These are phyloP conservation scores for Colletotrichum endophyticum DNA, from an alignment of 2,329 filamentous ascomycete species.

Conservation along the genomic window DNA sequence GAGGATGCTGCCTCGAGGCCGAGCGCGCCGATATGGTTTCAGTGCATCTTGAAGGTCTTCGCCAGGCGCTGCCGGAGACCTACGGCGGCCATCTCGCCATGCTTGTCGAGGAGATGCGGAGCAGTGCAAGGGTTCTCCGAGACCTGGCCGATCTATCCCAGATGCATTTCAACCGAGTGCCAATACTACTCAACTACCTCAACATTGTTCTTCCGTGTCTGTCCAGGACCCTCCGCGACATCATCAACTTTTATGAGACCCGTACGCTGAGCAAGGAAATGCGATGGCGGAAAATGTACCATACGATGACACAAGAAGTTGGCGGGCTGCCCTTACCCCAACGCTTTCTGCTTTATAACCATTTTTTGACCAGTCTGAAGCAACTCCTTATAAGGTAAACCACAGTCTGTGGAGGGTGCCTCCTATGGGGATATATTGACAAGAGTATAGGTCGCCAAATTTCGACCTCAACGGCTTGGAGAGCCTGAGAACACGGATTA, in stretches of 20 bases:
- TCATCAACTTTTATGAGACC: slow-evolving; percentile 56
- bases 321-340: slow-evolving; percentile 55
- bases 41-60: slow-evolving; percentile 53
- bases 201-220: slow-evolving; percentile 62
- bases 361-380: slow-evolving; percentile 54
- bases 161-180: slow-evolving; percentile 53
- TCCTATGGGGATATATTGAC: neutral
- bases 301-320: slow-evolving; percentile 58
- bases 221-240: slow-evolving; percentile 56
- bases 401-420: neutral
- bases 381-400: slow-evolving; percentile 56
- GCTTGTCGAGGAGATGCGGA: slow-evolving; percentile 52
- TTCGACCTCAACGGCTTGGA: slow-evolving; percentile 64
- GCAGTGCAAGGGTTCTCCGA: slow-evolving; percentile 50
- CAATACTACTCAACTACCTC: slow-evolving; percentile 59
- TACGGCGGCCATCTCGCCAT: slow-evolving; percentile 52
- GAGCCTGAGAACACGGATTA: slow-evolving; percentile 49
- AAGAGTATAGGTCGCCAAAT: slow-evolving; percentile 45
- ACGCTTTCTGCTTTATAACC: slow-evolving; percentile 61
- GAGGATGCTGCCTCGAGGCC: slow-evolving; percentile 60
- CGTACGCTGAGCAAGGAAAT: slow-evolving; percentile 48
- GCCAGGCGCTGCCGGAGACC: slow-evolving; percentile 45
- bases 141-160: slow-evolving; percentile 61
- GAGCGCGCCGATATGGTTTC: slow-evolving; percentile 55
- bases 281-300: slow-evolving; percentile 65